Base-by-base conservation (phyloP, 2,329 filamentous ascomycete species). In the Neofusicoccum umdonicola region DNA sequence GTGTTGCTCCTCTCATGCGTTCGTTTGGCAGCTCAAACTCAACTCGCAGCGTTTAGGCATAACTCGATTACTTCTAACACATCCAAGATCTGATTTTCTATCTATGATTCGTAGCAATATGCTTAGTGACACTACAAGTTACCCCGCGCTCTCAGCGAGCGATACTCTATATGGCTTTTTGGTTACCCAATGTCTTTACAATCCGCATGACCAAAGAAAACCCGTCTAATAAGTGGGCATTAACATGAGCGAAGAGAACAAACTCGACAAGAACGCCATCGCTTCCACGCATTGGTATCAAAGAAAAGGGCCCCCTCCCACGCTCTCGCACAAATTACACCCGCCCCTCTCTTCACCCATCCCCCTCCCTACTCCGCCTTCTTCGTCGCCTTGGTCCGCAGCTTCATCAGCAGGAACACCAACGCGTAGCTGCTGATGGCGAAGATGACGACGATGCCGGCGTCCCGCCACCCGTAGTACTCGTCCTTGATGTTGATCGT, bases 381-480 rank as follows among this genome's bases (percentile, higher is more conserved):
- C 74, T 78, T 79, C 17, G 69, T 73, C 12, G 71, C 69, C 72
- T 79, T 79, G 8, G 77, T 79, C 68, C 77, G 73, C 60, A 79
- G 51, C 72, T 79, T 79, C 77, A 79, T 80, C 39, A 78, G 68
- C 34, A 70, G 56, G 67, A 78, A 84, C 2, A 83, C 82, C 65
- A 83, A 62, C 2, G 73, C 77, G 66, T 89, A 89, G 1, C 81
- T 84, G 63, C 80, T 83, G 44, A 85, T 66, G 1, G 79, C 83
- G 68, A 88, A 88, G 4, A 86, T 76, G 1, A 83, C 83, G 2
- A 84, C 81, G 54, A 90, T 86, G 0, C 71, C 88, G 0, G 85
- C 85, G 73, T 91, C 82, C 56, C 89, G 81, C 89, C 89, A 91
- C 0, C 87, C 88, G 68, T 87, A 87, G 66, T 81, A 85, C 68